Percentiles rank a stretch among this genome's conserved stretches.
These are phyloP conservation scores for Candida broadrunensis DNA, from an alignment of 805 yeast species.

Conservation along the genomic window DNA sequence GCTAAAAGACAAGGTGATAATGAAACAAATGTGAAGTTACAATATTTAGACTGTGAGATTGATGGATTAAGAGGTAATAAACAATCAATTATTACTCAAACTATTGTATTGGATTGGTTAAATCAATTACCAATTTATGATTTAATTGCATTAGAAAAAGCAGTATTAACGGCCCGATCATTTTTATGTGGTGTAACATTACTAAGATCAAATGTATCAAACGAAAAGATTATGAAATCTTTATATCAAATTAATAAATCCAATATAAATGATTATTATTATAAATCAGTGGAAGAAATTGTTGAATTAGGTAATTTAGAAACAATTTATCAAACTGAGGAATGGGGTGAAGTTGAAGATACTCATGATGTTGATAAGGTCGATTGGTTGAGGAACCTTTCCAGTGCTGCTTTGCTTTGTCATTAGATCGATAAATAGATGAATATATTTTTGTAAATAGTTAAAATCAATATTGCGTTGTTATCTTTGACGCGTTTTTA, in stretches of 20 bases:
- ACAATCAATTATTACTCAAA: constrained; percentile 60
- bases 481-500: too few relatives aligned
- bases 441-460: too few relatives aligned
- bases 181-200: constrained; percentile 77
- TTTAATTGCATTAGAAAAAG: constrained; percentile 83
- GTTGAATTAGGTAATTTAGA: constrained; percentile 80
- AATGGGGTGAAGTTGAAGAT: constrained; percentile 99
- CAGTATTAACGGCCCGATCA: constrained; percentile 83
- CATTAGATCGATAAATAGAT: constrained; percentile 16
- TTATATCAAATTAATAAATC: constrained; percentile 36
- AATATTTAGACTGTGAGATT: constrained; percentile 72
- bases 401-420: constrained; percentile 62
- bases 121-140: constrained; percentile 66
- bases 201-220: constrained; percentile 45
- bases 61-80: constrained; percentile 79
- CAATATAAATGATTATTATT: constrained; percentile 26
- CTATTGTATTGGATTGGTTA: constrained; percentile 65
- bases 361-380: constrained; percentile 97
- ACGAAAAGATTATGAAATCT: constrained; percentile 12
- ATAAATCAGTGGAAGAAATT: constrained; percentile 60
- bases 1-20: constrained; percentile 24
- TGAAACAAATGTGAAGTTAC: constrained; percentile 38
- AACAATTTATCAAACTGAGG: constrained; percentile 74
- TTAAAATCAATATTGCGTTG: too few relatives aligned
- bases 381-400: constrained; percentile 78